phyloP scores from a whole-genome alignment of 805 yeast genomes.

The Wickerhamiella azyma region DNA sequence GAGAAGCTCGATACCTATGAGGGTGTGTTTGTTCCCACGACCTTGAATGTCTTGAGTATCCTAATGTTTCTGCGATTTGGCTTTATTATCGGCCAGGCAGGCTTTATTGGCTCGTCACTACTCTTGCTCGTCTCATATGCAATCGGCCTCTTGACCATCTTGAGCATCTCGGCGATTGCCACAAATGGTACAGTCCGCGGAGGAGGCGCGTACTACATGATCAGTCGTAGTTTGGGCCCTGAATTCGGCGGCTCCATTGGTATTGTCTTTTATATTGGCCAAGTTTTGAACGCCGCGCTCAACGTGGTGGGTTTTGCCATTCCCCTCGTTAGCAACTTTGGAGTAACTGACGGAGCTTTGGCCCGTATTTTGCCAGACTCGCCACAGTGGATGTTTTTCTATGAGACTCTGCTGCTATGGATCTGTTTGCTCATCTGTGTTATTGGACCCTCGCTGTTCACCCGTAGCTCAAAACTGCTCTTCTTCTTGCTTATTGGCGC shows the following conservation, averaged over 20 bases:
- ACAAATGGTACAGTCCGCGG: conserved; percentile 96
- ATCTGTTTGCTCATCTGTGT: conserved; percentile 63
- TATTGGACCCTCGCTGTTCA: conserved; percentile 68
- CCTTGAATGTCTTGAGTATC: conserved; percentile 82
- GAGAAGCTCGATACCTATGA: conserved; percentile 62
- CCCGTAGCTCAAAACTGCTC: conserved; percentile 65
- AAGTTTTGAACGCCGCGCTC: conserved; percentile 73
- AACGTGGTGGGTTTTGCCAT: conserved; percentile 94
- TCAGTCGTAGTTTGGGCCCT: conserved; percentile 86
- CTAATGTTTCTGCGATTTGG: conserved; percentile 94
- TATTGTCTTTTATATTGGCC: conserved; percentile 85
- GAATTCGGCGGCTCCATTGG: conserved; percentile 99
- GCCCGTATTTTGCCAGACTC: conserved; percentile 51
- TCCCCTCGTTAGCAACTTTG: conserved; percentile 74
- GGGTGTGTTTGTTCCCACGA: conserved; percentile 90
- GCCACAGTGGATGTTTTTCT: conserved; percentile 50
- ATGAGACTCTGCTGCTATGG: conserved; percentile 57
- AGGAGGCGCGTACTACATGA: conserved; percentile 98
- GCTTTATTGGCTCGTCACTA: conserved; percentile 61
- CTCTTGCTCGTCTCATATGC: conserved; percentile 59
- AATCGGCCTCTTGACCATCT: conserved; percentile 71
- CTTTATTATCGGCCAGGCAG: conserved; percentile 89
- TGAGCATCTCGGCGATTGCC: conserved; percentile 88
- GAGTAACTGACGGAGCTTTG: conserved; percentile 43
- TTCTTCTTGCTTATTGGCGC: conserved; percentile 55